These are phyloP conservation scores for Tolypocladium ovalisporum DNA, from an alignment of 2,329 filamentous ascomycete genomes.

Conservation along the genomic window DNA sequence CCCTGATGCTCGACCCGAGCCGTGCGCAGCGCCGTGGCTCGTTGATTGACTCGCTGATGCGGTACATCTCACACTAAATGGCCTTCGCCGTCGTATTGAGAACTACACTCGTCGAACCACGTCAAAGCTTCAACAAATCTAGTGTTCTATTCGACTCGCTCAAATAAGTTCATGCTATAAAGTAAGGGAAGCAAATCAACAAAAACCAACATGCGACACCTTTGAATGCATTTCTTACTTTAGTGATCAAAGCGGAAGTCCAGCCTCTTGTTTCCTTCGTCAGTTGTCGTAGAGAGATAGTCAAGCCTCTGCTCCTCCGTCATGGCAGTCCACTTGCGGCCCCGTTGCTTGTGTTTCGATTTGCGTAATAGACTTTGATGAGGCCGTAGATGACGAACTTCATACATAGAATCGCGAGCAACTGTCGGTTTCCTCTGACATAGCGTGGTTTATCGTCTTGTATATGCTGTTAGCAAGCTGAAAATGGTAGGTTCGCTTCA, in stretches of 20 bases:
- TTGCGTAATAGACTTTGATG: conserved; percentile 35
- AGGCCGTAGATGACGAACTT: conserved; percentile 34
- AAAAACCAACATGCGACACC: not conserved
- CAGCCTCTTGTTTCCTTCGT: conserved; percentile 42
- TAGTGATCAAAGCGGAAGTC: conserved; percentile 43
- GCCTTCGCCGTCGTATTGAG: too few species aligned
- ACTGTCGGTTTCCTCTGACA: conserved; percentile 34
- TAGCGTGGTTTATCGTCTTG: conserved; percentile 42
- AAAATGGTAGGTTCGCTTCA: not conserved
- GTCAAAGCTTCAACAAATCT: too few species aligned
- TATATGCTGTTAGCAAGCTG: not conserved
- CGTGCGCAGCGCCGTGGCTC: not conserved
- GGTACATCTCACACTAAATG: not conserved
- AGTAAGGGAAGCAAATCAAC: not conserved
- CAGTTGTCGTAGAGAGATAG: conserved; percentile 36
- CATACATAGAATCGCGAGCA: conserved; percentile 34
- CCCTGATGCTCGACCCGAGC: conserved; percentile 13
- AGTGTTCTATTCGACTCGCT: not conserved
- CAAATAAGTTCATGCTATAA: not conserved
- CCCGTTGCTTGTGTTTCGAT: conserved; percentile 32
- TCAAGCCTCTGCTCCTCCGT: conserved; percentile 32
- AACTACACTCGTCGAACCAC: not conserved
- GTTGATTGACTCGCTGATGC: not conserved
- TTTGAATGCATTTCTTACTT: not conserved
- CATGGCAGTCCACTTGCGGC: conserved; percentile 30